A percentile compares a stretch with the other conserved stretches of the same genome.
Evolutionary conservation across 164 flowering plant species (phyloP).

Genomic region (Magnolia kwangsiensis): DNA sequence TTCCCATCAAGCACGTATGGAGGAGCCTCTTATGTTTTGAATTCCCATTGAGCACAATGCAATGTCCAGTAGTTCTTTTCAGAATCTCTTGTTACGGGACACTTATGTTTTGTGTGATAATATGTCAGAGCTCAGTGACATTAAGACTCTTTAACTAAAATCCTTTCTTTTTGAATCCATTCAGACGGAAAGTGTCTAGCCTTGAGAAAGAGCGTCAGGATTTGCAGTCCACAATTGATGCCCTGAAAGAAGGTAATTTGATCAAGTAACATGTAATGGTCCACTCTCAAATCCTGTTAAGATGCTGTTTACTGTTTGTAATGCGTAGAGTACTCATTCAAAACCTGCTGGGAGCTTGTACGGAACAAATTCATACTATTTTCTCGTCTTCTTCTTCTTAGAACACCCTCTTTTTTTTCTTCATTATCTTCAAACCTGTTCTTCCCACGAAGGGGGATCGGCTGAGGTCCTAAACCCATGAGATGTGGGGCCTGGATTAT

Average conservation of each 20-base stretch:
- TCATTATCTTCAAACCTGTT: neutral
- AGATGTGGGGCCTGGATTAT: too few relatives aligned
- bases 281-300: neutral
- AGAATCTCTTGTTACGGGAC: too few relatives aligned
- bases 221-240: slow-evolving; percentile 72
- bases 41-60: neutral
- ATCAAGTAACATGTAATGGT: neutral
- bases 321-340: neutral
- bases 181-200: slow-evolving; percentile 78
- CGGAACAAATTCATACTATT: neutral
- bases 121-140: neutral
- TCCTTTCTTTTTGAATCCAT: slow-evolving; percentile 6
- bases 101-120: neutral
- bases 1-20: slow-evolving; percentile 29
- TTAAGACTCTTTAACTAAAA: neutral
- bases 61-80: too few relatives aligned
- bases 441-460: too few relatives aligned
- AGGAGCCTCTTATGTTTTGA: neutral
- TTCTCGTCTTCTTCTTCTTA: neutral
- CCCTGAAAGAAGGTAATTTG: slow-evolving; percentile 77
- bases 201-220: slow-evolving; percentile 83
- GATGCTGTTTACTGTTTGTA: neutral
- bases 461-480: too few relatives aligned
- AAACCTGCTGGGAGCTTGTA: neutral
- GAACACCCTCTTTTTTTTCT: neutral